phyloP scores from a whole-genome alignment of 2,329 filamentous ascomycete species.

The Grosmannia penicillata region DNA sequence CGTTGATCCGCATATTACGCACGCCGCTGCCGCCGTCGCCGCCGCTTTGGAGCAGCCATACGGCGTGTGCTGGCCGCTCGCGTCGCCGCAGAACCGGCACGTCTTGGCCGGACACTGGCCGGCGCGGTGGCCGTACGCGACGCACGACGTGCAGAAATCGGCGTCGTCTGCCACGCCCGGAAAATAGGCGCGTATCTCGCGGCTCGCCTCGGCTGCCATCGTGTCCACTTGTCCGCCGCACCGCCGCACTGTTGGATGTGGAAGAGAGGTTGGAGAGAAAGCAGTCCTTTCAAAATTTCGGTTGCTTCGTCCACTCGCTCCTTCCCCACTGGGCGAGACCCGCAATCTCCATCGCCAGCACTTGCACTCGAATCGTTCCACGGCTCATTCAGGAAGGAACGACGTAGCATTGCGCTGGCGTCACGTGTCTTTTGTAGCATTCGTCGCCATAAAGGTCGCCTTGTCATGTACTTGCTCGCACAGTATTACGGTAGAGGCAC shows the following conservation, averaged over 20 bases:
- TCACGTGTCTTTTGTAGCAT: too few species aligned
- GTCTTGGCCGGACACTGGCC: constrained; percentile 26
- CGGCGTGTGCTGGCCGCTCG: constrained; percentile 27
- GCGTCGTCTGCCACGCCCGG: constrained; percentile 28
- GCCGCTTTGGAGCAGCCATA: constrained; percentile 29
- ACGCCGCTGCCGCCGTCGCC: not conserved
- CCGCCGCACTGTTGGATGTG: too few species aligned
- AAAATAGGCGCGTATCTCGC: constrained; percentile 34
- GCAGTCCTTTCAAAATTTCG: not conserved
- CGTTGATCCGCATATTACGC: not conserved
- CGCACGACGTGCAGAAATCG: constrained; percentile 37
- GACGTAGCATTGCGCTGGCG: too few species aligned
- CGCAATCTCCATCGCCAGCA: not conserved
- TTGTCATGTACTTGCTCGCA: too few species aligned
- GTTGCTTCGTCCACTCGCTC: not conserved
- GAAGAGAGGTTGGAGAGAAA: too few species aligned
- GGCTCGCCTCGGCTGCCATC: not conserved
- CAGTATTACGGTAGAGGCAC: too few species aligned
- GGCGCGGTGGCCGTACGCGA: constrained; percentile 29
- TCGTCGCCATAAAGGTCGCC: too few species aligned
- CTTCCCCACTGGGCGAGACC: not conserved
- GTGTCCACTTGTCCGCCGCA: too few species aligned
- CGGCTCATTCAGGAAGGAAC: too few species aligned
- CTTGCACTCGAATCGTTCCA: too few species aligned
- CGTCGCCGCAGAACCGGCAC: constrained; percentile 33